phyloP scores from a whole-genome alignment of 495 filamentous ascomycete genomes.

The Trichocladium antarcticum region DNA sequence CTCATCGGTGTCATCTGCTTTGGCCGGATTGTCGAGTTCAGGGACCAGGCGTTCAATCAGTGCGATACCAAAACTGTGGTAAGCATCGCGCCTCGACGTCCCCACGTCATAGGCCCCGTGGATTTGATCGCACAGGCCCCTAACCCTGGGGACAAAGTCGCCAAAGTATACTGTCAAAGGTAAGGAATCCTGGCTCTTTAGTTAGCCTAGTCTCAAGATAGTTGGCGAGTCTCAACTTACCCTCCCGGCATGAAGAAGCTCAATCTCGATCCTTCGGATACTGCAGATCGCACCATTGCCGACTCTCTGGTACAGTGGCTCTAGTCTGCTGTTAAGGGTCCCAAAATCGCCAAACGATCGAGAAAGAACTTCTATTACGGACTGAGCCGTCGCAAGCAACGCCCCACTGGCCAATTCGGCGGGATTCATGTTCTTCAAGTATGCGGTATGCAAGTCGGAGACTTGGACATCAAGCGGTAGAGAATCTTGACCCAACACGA shows the following conservation, averaged over 20 bases:
- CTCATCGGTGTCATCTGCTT: conserved; percentile 17
- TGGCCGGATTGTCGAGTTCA: conserved; percentile 11
- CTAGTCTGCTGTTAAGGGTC: conserved; percentile 18
- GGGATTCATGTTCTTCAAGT: conserved; percentile 20
- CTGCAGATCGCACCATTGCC: conserved; percentile 25
- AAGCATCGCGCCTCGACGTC: conserved; percentile 22
- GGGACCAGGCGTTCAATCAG: conserved; percentile 29
- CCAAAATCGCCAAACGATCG: conserved; percentile 16
- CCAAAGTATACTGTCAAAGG: conserved; percentile 22
- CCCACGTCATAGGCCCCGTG: conserved; percentile 28
- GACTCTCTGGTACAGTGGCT: conserved; percentile 20
- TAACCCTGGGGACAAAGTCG: conserved; percentile 26
- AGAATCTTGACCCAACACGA: conserved; percentile 21
- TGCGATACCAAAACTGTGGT: conserved; percentile 30
- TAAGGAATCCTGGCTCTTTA: conserved; percentile 21
- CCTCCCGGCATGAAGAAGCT: conserved; percentile 36
- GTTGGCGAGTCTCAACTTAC: conserved; percentile 15
- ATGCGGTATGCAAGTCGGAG: conserved; percentile 28
- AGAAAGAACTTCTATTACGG: conserved; percentile 24
- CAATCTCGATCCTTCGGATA: conserved; percentile 35
- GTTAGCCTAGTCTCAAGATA: conserved; percentile 13
- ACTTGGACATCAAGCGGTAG: conserved; percentile 21
- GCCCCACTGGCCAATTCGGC: conserved; percentile 11
- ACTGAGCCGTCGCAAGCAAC: conserved; percentile 22
- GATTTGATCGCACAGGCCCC: conserved; percentile 29